A percentile compares a stretch with the other conserved stretches of the same genome.
phyloP scores from a whole-genome alignment of 2,329 filamentous ascomycete genomes.

The Paecilomyces dactylethromorphus region DNA sequence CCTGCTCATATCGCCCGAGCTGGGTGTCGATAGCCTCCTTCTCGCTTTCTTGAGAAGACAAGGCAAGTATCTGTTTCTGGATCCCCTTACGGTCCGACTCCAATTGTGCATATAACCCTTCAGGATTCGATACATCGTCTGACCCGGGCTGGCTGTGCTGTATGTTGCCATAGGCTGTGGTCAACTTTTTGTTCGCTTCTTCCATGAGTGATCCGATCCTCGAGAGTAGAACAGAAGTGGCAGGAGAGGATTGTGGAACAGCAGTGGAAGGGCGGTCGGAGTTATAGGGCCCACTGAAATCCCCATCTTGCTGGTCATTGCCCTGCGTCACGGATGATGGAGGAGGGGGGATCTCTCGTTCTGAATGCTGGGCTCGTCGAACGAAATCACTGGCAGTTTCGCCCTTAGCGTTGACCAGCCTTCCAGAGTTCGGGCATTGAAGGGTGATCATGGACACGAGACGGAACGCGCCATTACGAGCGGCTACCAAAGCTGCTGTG shows the following conservation, averaged over 20 bases:
- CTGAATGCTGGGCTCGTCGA: constrained; percentile 61
- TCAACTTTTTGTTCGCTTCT: constrained; percentile 66
- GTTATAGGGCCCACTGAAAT: constrained; percentile 19
- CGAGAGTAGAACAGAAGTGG: constrained; percentile 62
- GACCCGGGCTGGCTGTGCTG: constrained; percentile 52
- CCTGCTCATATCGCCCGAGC: constrained; percentile 31
- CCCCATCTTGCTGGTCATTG: constrained; percentile 28
- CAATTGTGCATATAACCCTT: constrained; percentile 34
- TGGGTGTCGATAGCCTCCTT: constrained; percentile 29
- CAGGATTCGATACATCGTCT: constrained; percentile 35
- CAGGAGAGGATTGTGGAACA: constrained; percentile 47
- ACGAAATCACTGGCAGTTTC: constrained; percentile 82
- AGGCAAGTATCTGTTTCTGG: constrained; percentile 29
- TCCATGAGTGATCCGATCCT: constrained; percentile 64
- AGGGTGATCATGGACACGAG: constrained; percentile 60
- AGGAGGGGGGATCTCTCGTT: constrained; percentile 59
- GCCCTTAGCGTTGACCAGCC: constrained; percentile 75
- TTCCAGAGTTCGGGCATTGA: constrained; percentile 68
- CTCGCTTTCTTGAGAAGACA: constrained; percentile 31
- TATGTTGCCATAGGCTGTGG: constrained; percentile 53
- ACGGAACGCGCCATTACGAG: constrained; percentile 79
- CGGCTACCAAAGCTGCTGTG: constrained; percentile 81
- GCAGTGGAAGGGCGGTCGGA: constrained; percentile 20
- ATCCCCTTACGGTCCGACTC: constrained; percentile 40
- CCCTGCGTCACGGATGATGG: constrained; percentile 58